These are phyloP conservation scores for Geoglossum cookeanum DNA, from an alignment of 2,329 filamentous ascomycete genomes.

Conservation along the genomic window DNA sequence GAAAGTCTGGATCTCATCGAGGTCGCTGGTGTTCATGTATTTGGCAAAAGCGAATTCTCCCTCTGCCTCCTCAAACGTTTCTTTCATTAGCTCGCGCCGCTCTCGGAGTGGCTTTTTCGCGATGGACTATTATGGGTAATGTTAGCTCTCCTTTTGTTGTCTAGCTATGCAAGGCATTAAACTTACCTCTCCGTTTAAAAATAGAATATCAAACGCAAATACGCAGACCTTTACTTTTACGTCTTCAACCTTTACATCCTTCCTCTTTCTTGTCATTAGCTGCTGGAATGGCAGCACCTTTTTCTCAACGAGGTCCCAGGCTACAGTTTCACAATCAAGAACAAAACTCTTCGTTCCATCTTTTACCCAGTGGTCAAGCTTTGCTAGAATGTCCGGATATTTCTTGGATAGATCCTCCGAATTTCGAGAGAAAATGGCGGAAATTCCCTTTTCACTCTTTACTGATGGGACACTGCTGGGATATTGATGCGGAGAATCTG, in stretches of 20 bases:
- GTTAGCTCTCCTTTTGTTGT: neutral
- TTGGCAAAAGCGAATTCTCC: conserved; percentile 87
- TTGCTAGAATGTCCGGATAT: conserved; percentile 85
- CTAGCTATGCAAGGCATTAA: neutral
- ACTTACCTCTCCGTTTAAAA: conserved; percentile 64
- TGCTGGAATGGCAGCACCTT: conserved; percentile 95
- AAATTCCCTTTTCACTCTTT: conserved; percentile 52
- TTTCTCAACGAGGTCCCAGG: conserved; percentile 88
- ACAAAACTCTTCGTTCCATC: conserved; percentile 84
- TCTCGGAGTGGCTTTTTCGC: conserved; percentile 77
- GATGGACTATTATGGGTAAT: conserved; percentile 33
- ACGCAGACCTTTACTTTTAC: conserved; percentile 95
- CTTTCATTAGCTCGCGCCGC: conserved; percentile 53
- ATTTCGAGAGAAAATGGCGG: conserved; percentile 91
- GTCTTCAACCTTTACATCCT: conserved; percentile 89
- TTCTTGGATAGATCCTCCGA: conserved; percentile 95
- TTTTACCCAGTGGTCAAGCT: conserved; percentile 79
- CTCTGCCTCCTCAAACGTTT: conserved; percentile 57
- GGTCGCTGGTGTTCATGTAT: conserved; percentile 65
- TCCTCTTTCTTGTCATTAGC: conserved; percentile 93
- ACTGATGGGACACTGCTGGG: conserved; percentile 34
- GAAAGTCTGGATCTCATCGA: conserved; percentile 84
- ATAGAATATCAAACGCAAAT: conserved; percentile 89
- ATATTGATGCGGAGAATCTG: conserved; percentile 41
- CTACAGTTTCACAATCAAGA: conserved; percentile 94